These are phyloP conservation scores for Blastomyces percursus DNA, from an alignment of 2,329 filamentous ascomycete genomes.

Conservation along the genomic window DNA sequence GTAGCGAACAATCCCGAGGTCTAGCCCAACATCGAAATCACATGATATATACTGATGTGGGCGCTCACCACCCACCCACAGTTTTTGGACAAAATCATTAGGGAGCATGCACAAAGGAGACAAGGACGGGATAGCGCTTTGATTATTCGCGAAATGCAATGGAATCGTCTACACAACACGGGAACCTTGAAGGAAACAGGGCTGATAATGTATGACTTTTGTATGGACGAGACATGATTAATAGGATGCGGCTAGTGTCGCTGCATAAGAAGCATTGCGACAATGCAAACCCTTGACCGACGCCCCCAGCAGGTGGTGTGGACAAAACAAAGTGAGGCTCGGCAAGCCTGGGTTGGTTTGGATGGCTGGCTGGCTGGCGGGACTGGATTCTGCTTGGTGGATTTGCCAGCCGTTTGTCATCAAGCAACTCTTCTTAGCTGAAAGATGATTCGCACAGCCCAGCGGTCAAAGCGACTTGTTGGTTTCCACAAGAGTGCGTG, in stretches of 20 bases:
- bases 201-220: not conserved
- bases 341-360: not conserved
- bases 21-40: not conserved
- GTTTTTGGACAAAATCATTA: too few relatives aligned
- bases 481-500: not conserved
- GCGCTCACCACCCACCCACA: not conserved
- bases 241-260: not conserved
- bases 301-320: not conserved
- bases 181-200: not conserved
- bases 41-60: not conserved
- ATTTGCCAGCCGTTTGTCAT: not conserved
- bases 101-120: too few relatives aligned
- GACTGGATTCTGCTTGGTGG: not conserved
- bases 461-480: not conserved
- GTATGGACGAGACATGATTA: not conserved
- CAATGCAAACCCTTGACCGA: not conserved
- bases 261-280: not conserved
- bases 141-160: not conserved
- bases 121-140: not conserved
- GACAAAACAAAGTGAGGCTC: not conserved
- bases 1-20: not conserved
- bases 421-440: not conserved
- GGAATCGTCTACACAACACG: too few relatives aligned
- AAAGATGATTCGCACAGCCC: not conserved
- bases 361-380: not conserved